Evolutionary conservation across 2,329 filamentous ascomycete species (phyloP).

Genomic region (Pseudofabraea citricarpa): DNA sequence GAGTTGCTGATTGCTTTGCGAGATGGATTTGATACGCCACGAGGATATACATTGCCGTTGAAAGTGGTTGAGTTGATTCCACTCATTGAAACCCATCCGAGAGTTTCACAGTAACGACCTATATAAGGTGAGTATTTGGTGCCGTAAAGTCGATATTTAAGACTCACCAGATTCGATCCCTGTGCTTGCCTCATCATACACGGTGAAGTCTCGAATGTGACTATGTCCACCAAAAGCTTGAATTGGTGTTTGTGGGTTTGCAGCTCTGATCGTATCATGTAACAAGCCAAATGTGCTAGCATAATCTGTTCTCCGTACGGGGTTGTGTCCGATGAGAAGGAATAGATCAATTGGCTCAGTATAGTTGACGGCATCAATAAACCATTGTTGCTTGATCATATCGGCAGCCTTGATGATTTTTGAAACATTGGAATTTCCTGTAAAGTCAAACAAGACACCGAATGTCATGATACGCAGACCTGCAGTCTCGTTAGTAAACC

Average conservation of each 20-base stretch:
- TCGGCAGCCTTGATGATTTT: slow-evolving; percentile 73
- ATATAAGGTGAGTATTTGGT: slow-evolving; percentile 1
- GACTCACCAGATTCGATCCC: slow-evolving; percentile 69
- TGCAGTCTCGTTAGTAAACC: too few relatives aligned
- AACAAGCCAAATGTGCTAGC: slow-evolving; percentile 73
- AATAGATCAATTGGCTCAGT: slow-evolving; percentile 76
- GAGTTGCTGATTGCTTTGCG: slow-evolving; percentile 19
- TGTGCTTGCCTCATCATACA: slow-evolving; percentile 70
- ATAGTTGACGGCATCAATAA: slow-evolving; percentile 66
- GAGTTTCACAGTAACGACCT: slow-evolving; percentile 80
- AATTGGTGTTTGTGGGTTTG: slow-evolving; percentile 74
- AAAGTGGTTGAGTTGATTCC: slow-evolving; percentile 37
- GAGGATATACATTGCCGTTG: slow-evolving; percentile 16
- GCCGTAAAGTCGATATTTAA: too few relatives aligned
- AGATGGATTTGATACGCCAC: slow-evolving; percentile 27
- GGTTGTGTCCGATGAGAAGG: slow-evolving; percentile 78
- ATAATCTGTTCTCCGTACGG: slow-evolving; percentile 46
- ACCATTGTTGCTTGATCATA: slow-evolving; percentile 79
- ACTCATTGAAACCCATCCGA: slow-evolving; percentile 84
- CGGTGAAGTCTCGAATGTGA: slow-evolving; percentile 78
- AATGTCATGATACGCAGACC: slow-evolving; percentile 35
- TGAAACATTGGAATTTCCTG: slow-evolving; percentile 83
- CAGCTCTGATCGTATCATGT: slow-evolving; percentile 69
- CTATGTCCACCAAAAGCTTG: slow-evolving; percentile 85
- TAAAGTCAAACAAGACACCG: slow-evolving; percentile 91